Evolutionary conservation across 2,329 filamentous ascomycete genomes (phyloP).

Genomic region (Rhynchosporium agropyri): DNA sequence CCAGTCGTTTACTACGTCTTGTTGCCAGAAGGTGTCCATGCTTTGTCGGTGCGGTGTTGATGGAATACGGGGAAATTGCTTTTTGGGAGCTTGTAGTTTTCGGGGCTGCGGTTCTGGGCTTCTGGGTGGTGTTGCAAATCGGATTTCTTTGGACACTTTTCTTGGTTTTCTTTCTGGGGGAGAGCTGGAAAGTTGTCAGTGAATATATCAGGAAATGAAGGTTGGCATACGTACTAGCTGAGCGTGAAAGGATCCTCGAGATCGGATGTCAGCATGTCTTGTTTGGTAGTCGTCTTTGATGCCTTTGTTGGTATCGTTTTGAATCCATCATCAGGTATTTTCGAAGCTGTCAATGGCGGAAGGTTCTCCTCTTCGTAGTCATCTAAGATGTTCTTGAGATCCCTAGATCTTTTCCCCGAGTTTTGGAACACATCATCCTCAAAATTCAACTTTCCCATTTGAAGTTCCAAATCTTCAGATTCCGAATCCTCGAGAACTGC

Average conservation of each 20-base stretch:
- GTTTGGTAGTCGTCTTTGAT: conserved; percentile 10
- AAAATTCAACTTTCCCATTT: conserved; percentile 25
- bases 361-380: conserved; percentile 12
- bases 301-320: not conserved
- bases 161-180: conserved; percentile 31
- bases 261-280: conserved; percentile 26
- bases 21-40: conserved; percentile 62
- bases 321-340: not conserved
- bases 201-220: not conserved
- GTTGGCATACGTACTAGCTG: conserved; percentile 29
- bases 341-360: not conserved
- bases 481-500: conserved; percentile 17
- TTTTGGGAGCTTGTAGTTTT: conserved; percentile 38
- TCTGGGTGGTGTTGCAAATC: conserved; percentile 37
- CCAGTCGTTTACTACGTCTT: conserved; percentile 62
- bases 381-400: conserved; percentile 20
- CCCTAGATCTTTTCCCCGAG: conserved; percentile 7
- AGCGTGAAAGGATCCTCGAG: conserved; percentile 34
- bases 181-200: conserved; percentile 30
- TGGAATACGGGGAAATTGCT: conserved; percentile 49
- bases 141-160: conserved; percentile 31
- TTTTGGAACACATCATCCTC: conserved; percentile 9
- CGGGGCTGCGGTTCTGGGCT: conserved; percentile 35
- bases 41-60: conserved; percentile 56
- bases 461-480: conserved; percentile 28